These are phyloP conservation scores for Xylariomycetidae sp. DNA, from an alignment of 2,329 filamentous ascomycete species.

Conservation along the genomic window DNA sequence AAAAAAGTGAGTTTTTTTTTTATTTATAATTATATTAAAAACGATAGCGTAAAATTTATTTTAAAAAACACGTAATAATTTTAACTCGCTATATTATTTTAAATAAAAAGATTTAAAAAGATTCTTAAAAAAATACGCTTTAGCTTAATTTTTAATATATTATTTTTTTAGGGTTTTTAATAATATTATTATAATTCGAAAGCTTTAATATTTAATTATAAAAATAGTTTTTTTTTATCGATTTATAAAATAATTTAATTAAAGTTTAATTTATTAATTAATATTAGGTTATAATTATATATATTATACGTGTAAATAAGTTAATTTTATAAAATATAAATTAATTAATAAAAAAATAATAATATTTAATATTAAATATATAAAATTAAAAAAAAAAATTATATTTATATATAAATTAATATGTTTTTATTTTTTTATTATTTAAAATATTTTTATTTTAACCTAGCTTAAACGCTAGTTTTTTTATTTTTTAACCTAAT, in stretches of 20 bases:
- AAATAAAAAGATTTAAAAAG: not conserved
- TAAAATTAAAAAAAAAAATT: conserved; percentile 1
- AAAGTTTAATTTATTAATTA: too few species aligned
- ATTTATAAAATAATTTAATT: too few species aligned
- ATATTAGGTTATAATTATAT: not conserved
- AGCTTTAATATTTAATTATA: not conserved
- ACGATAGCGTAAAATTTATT: not conserved
- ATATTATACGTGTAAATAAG: not conserved
- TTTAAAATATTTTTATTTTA: conserved; percentile 4
- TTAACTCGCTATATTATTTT: conserved; percentile 1
- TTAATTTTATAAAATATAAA: not conserved
- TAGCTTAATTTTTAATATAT: too few species aligned
- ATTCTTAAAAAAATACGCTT: not conserved
- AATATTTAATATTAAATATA: not conserved
- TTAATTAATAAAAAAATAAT: not conserved
- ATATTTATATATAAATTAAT: not conserved
- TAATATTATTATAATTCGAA: not conserved
- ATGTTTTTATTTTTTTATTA: conserved; percentile 5
- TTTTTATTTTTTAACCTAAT: not conserved
- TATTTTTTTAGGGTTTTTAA: too few species aligned
- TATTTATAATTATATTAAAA: not conserved
- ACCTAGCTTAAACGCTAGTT: too few species aligned
- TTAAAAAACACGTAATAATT: conserved; percentile 1
- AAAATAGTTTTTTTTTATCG: not conserved
- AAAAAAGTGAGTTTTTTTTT: not conserved